Base-by-base conservation (phyloP, 108 stramenopile genomes). In the Skeletonema potamos region DNA sequence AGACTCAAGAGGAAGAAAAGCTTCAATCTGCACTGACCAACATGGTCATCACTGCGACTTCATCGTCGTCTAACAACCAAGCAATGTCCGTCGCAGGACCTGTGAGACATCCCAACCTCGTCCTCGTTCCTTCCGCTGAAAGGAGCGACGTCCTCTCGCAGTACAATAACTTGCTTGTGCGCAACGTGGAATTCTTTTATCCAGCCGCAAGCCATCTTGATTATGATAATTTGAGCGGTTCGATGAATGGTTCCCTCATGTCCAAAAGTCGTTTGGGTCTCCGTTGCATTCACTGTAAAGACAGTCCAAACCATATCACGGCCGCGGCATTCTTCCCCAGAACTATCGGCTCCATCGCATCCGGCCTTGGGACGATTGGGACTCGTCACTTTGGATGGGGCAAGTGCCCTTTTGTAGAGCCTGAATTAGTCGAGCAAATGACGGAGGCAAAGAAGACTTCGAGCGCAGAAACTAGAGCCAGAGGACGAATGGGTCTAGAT, bases 81-180 rank as follows among this genome's bases (percentile, higher is more conserved):
- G 15, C 20, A 7, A 51, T 51, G 58, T 1, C 58, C 8, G 20
- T 24, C 28, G 20, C 30, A 59, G 18, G 27, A 17, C 30, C 6
- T 29, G 13, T 10, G 7, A 65, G 48, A 41, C 59, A 66, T 32
- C 73, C 64, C 26, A 28, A 65, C 18, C 70, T 81, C 22, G 51
- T 62, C 39, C 66, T 81, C 15, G 24, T 81, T 11, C 73, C 73
- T 22, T 54, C 43, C 10, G 73, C 34, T 37, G 62, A 73, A 24
- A 62, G 46, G 29, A 73, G 54, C 24, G 20, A 26, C 1, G 54
- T 55, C 5, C 59, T 79, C 12, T 79, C 82, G 11, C 78, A 83
- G 58, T 83, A 83, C 73, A 83, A 83, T 37, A 81, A 76, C 24
- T 58, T 81, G 27, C 79, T 83, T 27, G 70, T 81, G 51, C 79